Conservation (phyloP, 257 asterid species). For the Salvia splendens region DNA sequence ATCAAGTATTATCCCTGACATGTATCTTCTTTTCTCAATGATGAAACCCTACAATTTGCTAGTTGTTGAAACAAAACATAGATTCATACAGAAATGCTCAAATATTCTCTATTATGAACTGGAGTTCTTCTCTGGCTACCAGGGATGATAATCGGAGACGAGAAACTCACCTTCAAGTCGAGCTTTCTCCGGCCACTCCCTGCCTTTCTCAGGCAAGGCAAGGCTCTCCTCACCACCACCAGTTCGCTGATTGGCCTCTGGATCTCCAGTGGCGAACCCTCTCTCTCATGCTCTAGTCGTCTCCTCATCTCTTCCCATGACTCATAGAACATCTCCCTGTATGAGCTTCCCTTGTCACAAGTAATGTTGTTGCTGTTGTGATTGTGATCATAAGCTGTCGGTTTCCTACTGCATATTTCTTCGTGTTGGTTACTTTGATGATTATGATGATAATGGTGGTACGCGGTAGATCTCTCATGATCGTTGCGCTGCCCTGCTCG, state of each 20-base stretch:
- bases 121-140: slow-evolving; percentile 35
- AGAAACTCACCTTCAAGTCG: slow-evolving; percentile 45
- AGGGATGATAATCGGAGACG: slow-evolving; percentile 24
- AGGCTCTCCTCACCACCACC: slow-evolving; percentile 20
- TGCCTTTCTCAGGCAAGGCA: slow-evolving; percentile 45
- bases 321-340: slow-evolving; percentile 34
- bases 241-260: slow-evolving; percentile 23
- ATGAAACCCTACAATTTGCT: no score
- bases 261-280: slow-evolving; percentile 18
- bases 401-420: slow-evolving; percentile 26
- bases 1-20: no score
- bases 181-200: slow-evolving; percentile 40
- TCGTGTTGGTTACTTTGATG: slow-evolving; percentile 22
- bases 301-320: slow-evolving; percentile 42
- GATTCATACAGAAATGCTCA: slow-evolving; percentile 15
- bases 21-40: no score
- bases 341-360: slow-evolving; percentile 9
- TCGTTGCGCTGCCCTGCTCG: neutral
- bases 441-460: neutral
- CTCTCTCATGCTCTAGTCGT: slow-evolving; percentile 18
- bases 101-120: slow-evolving; percentile 12
- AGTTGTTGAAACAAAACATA: no score
- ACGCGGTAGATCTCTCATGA: neutral
- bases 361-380: neutral
- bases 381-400: neutral